Base-by-base conservation (phyloP, 2,329 filamentous ascomycete genomes). In the Coniochaeta sp. region DNA sequence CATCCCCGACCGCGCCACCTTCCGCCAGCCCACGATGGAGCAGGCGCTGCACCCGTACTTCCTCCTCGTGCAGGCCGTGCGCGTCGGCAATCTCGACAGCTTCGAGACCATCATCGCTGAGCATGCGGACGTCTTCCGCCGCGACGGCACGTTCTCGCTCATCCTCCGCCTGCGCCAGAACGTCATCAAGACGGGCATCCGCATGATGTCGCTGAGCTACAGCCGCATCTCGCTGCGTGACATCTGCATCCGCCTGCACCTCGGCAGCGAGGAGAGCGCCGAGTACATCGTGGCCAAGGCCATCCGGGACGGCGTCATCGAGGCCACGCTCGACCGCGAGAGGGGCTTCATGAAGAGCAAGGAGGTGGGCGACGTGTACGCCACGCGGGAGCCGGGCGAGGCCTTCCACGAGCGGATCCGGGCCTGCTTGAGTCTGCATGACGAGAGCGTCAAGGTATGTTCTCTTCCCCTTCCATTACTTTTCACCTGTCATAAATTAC, bases 211-310 rank as follows among this genome's bases (percentile, higher is more conserved):
- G 35, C 78, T 99, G 57, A 96, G 91, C 18, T 99, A 99, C 76
- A 96, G 92, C 54, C 89, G 92, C 56, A 99, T 99, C 64, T 96
- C 92, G 1, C 81, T 99, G 52, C 87, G 94, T 53, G 94, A 99
- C 66, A 99, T 99, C 60, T 99, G 94, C 74, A 91, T 97, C 53
- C 89, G 94, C 47, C 79, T 99, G 49, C 91, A 95, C 50, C 78
- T 99, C 9, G 90, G 94, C 58, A 95, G 89, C 61, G 94, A 99
- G 68, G 94, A 99, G 76, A 96, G 90, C 38, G 94, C 94, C 10
- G 94, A 99, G 73, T 99, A 99, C 71, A 99, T 99, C 67, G 94
- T 97, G 31, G 94, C 94, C 58, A 99, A 99, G 78, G 94, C 94
- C 1, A 99, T 99, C 61, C 83, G 94, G 18, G 94, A 99, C 64